Evolutionary conservation across 345 rosid genomes (phyloP), one percentile per base, ranked within the genome.

Genomic region (Citrus maxima): DNA sequence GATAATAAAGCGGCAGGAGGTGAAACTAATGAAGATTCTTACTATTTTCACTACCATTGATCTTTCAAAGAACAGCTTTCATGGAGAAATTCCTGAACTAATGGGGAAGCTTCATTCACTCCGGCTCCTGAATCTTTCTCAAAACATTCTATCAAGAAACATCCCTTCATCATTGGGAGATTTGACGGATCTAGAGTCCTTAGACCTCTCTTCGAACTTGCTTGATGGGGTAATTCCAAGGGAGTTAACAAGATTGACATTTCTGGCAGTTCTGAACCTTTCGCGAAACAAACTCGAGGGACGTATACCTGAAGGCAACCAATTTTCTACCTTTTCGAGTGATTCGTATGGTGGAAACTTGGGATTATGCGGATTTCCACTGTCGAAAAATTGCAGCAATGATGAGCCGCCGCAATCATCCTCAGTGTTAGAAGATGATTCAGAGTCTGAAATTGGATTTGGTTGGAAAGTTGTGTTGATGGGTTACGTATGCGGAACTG

Each of bases 331-430:
- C 16, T 64, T 19, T 10, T 6, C 4, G 54, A 67, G 13, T 1
- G 46, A 42, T 63, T 79, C 84, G 0, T 85, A 34, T 27, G 0
- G 2, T 0, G 80, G 68, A 10, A 85, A 83, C 38, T 0, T 2
- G 7, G 86, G 84, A 9, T 64, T 83, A n/a, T 76, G 82, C 0
- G 84, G 86, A 21, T 62, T 28, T 32, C 81, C 81, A 5, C 5
- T 66, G 49, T 42, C 71, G 1, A 73, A 32, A 3, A 14, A 19
- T 8, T 79, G 85, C 25, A 18, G 58, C 10, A 32, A n/a, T 4
- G 51, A 54, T 42, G 54, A 38, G 24, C 6, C 32, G 1, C 7
- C 19, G 7, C 28, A 67, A 38, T 51, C 19, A 38, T 10, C 3
- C 6, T 18, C n/a, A 8, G 2, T 24, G 7, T 19, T 10, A 14